These are phyloP conservation scores for Eremothecium gossypii DNA, from an alignment of 1,139 yeast species.

Conservation along the genomic window DNA sequence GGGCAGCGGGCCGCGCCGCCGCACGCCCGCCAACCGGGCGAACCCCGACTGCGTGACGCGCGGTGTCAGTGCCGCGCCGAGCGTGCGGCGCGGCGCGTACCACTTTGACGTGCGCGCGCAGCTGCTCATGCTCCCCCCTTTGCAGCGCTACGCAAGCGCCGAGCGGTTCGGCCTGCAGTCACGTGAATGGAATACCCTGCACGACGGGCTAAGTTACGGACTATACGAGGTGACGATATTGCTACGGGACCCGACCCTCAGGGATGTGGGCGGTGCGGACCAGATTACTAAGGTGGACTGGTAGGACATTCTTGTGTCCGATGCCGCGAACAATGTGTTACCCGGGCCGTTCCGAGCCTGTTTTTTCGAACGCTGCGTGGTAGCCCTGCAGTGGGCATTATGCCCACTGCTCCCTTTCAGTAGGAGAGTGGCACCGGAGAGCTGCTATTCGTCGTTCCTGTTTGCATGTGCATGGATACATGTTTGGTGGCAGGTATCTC, in stretches of 20 bases:
- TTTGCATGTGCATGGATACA: too few relatives aligned
- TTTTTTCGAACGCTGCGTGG: too few relatives aligned
- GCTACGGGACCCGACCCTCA: slow-evolving; percentile 9
- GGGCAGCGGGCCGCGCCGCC: slow-evolving; percentile 9
- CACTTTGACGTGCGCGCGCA: slow-evolving; percentile 57
- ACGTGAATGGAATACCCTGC: slow-evolving; percentile 50
- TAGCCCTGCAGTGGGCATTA: too few relatives aligned
- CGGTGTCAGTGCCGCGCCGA: slow-evolving; percentile 23
- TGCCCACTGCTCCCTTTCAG: too few relatives aligned
- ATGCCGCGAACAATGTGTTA: too few relatives aligned
- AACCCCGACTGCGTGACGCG: slow-evolving; percentile 29
- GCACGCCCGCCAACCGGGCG: slow-evolving; percentile 32
- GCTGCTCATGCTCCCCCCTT: slow-evolving; percentile 57
- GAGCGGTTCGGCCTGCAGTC: slow-evolving; percentile 63
- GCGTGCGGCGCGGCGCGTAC: slow-evolving; percentile 23
- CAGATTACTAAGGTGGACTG: too few relatives aligned
- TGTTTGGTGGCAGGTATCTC: too few relatives aligned
- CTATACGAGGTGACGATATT: slow-evolving; percentile 18
- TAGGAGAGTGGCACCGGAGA: too few relatives aligned
- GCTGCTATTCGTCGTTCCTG: too few relatives aligned
- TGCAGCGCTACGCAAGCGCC: slow-evolving; percentile 52
- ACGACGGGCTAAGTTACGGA: slow-evolving; percentile 29
- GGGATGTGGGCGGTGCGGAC: too few relatives aligned
- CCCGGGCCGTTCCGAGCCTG: too few relatives aligned
- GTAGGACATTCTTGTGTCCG: too few relatives aligned